Evolutionary conservation across 2,329 filamentous ascomycete genomes (phyloP).

Genomic region (Clarireedia homoeocarpa): DNA sequence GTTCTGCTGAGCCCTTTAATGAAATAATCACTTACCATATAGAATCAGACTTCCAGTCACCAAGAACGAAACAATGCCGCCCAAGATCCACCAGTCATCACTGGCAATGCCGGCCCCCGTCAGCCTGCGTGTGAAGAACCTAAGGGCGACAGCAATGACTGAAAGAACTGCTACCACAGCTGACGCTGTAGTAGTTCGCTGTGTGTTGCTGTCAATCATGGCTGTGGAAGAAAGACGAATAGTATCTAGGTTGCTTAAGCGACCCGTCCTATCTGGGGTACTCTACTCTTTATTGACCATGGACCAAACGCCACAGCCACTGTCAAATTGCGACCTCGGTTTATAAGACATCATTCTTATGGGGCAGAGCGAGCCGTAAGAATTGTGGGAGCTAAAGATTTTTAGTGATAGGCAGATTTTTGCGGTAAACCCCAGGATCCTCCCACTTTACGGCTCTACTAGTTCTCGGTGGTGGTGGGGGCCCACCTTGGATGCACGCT

Average conservation of each 20-base stretch:
- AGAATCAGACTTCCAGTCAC: neutral
- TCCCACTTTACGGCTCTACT: too few species aligned
- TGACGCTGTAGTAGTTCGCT: slow-evolving; percentile 2
- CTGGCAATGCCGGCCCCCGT: slow-evolving; percentile 5
- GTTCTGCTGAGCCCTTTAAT: neutral
- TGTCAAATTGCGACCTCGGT: too few species aligned
- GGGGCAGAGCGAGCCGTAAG: too few species aligned
- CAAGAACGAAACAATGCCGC: neutral
- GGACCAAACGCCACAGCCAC: too few species aligned
- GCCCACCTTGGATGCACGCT: too few species aligned
- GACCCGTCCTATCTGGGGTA: too few species aligned
- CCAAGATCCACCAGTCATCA: slow-evolving; percentile 13
- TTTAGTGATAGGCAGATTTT: too few species aligned
- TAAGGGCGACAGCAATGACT: slow-evolving; percentile 4
- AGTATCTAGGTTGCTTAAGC: neutral
- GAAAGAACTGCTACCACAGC: slow-evolving; percentile 5
- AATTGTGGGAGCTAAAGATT: too few species aligned
- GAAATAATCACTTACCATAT: slow-evolving; percentile 1
- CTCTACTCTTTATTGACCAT: too few species aligned
- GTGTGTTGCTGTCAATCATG: slow-evolving; percentile 1
- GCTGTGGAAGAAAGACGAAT: neutral
- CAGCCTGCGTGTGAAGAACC: slow-evolving; percentile 6
- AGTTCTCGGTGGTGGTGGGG: too few species aligned
- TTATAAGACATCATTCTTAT: too few species aligned
- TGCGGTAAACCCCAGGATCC: too few species aligned